A percentile compares a stretch with the other conserved stretches of the same genome.
These are phyloP conservation scores for Conoideocrella luteorostrata DNA, from an alignment of 2,329 filamentous ascomycete genomes.

Conservation along the genomic window DNA sequence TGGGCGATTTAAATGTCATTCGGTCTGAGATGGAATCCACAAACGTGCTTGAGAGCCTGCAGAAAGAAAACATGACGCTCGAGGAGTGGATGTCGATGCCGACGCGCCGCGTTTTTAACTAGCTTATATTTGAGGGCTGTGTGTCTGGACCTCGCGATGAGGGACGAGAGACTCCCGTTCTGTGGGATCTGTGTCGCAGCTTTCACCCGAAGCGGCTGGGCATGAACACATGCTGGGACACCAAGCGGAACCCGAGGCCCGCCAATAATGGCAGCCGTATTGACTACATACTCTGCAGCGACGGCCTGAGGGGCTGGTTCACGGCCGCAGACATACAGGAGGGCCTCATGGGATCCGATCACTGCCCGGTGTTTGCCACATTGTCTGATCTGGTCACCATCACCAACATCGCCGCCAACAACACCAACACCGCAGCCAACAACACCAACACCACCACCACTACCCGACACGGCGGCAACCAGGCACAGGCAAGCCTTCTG, in stretches of 20 bases:
- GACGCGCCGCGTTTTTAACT: slow-evolving; percentile 74
- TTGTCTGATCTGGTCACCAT: slow-evolving; percentile 57
- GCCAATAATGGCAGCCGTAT: slow-evolving; percentile 90
- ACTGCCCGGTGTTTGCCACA: slow-evolving; percentile 84
- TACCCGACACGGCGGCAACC: too few species aligned
- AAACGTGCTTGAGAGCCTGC: slow-evolving; percentile 62
- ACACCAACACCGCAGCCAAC: too few species aligned
- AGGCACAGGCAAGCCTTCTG: too few species aligned
- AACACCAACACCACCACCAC: too few species aligned
- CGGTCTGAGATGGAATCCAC: slow-evolving; percentile 68
- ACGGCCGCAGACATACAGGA: slow-evolving; percentile 80
- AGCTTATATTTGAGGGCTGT: slow-evolving; percentile 68
- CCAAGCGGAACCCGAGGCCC: slow-evolving; percentile 88
- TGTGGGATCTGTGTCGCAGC: slow-evolving; percentile 78
- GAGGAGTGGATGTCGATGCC: slow-evolving; percentile 69
- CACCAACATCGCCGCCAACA: too few species aligned
- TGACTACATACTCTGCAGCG: slow-evolving; percentile 84
- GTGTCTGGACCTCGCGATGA: slow-evolving; percentile 62
- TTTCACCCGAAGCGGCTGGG: slow-evolving; percentile 74
- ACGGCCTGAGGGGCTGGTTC: slow-evolving; percentile 75
- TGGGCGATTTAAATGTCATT: slow-evolving; percentile 82
- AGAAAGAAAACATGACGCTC: slow-evolving; percentile 60
- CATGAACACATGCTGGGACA: slow-evolving; percentile 98
- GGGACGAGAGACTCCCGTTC: slow-evolving; percentile 60
- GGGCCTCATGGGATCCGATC: slow-evolving; percentile 88